phyloP scores from a whole-genome alignment of 73 alveolate species.

The Blepharisma japonicum region DNA sequence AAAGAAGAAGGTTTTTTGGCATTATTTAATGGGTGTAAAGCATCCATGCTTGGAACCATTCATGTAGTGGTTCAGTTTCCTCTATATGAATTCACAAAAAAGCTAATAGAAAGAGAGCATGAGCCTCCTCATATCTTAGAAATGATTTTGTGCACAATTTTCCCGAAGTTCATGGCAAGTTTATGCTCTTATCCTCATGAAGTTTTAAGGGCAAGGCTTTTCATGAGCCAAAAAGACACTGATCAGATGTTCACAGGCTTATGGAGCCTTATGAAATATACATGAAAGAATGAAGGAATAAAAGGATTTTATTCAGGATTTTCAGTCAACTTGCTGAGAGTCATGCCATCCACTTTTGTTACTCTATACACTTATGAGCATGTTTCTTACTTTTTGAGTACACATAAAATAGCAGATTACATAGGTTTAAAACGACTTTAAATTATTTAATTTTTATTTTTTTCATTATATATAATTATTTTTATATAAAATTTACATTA shows the following conservation, averaged over 20 bases:
- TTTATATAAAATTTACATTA: no score
- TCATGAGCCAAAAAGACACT: slow-evolving; percentile 30
- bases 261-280: slow-evolving; percentile 33
- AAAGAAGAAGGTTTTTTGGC: slow-evolving; percentile 47
- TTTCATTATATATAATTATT: no score
- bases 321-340: slow-evolving; percentile 36
- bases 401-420: no score
- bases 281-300: slow-evolving; percentile 42
- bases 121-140: slow-evolving; percentile 28
- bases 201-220: slow-evolving; percentile 54
- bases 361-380: slow-evolving; percentile 22
- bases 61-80: slow-evolving; percentile 57
- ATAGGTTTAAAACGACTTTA: no score
- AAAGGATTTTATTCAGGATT: slow-evolving; percentile 50
- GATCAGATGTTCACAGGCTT: slow-evolving; percentile 35
- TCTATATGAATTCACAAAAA: slow-evolving; percentile 43
- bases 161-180: slow-evolving; percentile 45
- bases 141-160: slow-evolving; percentile 38
- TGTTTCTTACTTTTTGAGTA: not conserved
- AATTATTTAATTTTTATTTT: no score
- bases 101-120: slow-evolving; percentile 35
- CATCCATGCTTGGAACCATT: slow-evolving; percentile 43
- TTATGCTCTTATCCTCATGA: slow-evolving; percentile 56
- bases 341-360: slow-evolving; percentile 38
- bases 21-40: slow-evolving; percentile 45